phyloP scores from a whole-genome alignment of 2,329 filamentous ascomycete species.

The Celoporthe dispersa region DNA sequence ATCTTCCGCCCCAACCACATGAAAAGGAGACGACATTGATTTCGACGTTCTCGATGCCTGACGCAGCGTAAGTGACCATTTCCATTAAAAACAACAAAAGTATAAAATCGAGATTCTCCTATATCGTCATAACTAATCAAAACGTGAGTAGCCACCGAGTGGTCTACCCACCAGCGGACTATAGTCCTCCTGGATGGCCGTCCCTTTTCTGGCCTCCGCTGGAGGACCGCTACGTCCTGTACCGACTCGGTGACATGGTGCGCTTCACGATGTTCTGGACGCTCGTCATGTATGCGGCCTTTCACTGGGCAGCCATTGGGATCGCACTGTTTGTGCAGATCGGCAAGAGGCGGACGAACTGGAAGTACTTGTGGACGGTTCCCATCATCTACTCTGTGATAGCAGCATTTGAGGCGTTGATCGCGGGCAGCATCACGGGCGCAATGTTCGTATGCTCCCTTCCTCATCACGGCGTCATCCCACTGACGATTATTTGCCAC shows the following conservation, averaged over 20 bases:
- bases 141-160: conserved; percentile 14
- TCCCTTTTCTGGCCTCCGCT: conserved; percentile 77
- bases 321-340: conserved; percentile 76
- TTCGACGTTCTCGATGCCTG: conserved; percentile 11
- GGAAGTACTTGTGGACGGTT: conserved; percentile 71
- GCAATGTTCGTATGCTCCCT: conserved; percentile 64
- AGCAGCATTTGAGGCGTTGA: conserved; percentile 74
- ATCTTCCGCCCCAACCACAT: conserved; percentile 16
- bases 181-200: conserved; percentile 74
- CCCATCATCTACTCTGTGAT: conserved; percentile 73
- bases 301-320: conserved; percentile 72
- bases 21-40: conserved; percentile 4
- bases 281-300: conserved; percentile 74
- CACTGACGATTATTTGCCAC: conserved; percentile 24
- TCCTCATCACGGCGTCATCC: background rate
- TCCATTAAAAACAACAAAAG: too few species aligned
- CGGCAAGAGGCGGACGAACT: conserved; percentile 56
- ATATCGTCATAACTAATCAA: background rate
- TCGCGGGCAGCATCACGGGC: conserved; percentile 82
- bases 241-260: conserved; percentile 78
- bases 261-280: conserved; percentile 89
- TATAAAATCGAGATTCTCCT: background rate
- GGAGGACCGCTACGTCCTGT: conserved; percentile 64
- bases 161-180: conserved; percentile 54
- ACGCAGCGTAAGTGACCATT: conserved; percentile 9